A percentile compares a stretch with the other conserved stretches of the same genome.
Evolutionary conservation across 2,329 filamentous ascomycete species (phyloP).

Genomic region (Mycosphaerella sp.): DNA sequence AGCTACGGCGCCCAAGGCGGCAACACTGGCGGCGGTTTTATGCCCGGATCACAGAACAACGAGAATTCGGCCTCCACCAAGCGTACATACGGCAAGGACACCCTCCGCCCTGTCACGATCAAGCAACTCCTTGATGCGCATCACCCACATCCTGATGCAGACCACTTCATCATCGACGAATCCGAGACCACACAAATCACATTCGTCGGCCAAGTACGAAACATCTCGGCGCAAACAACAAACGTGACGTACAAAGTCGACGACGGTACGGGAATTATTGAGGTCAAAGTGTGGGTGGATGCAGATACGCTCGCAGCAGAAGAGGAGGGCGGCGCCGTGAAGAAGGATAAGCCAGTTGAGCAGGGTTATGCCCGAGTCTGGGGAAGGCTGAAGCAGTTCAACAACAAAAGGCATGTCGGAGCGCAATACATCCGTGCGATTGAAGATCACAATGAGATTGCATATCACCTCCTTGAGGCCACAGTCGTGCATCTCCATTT

Average conservation of each 20-base stretch:
- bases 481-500: constrained; percentile 82
- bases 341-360: constrained; percentile 55
- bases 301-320: constrained; percentile 44
- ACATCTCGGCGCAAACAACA: constrained; percentile 77
- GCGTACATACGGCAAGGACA: constrained; percentile 66
- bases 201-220: constrained; percentile 85
- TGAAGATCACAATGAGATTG: constrained; percentile 83
- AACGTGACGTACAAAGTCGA: constrained; percentile 91
- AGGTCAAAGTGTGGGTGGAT: constrained; percentile 85
- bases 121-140: constrained; percentile 86
- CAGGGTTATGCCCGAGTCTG: constrained; percentile 80
- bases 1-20: constrained; percentile 52
- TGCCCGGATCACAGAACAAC: constrained; percentile 45
- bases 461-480: constrained; percentile 85
- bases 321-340: constrained; percentile 33
- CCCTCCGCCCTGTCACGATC: constrained; percentile 86
- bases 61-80: constrained; percentile 40
- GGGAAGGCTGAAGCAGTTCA: constrained; percentile 77
- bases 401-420: constrained; percentile 73
- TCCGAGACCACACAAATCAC: constrained; percentile 65
- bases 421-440: constrained; percentile 76
- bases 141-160: constrained; percentile 65
- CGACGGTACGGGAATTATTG: constrained; percentile 78
- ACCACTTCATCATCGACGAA: constrained; percentile 74
- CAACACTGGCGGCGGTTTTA: constrained; percentile 55